phyloP scores from a whole-genome alignment of 805 yeast genomes.

The Ogataea zsoltii region DNA sequence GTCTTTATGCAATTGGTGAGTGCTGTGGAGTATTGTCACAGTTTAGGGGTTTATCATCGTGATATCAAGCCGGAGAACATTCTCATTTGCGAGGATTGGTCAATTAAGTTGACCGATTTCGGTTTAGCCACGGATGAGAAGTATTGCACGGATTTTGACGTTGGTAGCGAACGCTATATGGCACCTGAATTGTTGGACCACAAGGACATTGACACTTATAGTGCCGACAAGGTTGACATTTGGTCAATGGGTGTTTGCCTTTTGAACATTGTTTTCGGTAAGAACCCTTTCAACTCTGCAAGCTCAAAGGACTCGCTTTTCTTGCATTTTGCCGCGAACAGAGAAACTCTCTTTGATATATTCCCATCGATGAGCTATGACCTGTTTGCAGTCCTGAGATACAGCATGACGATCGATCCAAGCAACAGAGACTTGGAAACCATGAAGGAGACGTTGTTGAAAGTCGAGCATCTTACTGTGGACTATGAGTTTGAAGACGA shows the following conservation, averaged over 20 bases:
- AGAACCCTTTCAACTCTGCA: slow-evolving; percentile 84
- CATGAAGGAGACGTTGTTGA: slow-evolving; percentile 60
- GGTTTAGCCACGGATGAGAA: slow-evolving; percentile 56
- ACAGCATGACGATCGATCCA: slow-evolving; percentile 82
- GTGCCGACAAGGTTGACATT: slow-evolving; percentile 79
- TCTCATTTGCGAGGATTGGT: slow-evolving; percentile 54
- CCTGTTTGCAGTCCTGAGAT: slow-evolving; percentile 79
- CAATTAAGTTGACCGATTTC: slow-evolving; percentile 58
- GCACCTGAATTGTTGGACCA: slow-evolving; percentile 86
- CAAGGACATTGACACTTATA: slow-evolving; percentile 55
- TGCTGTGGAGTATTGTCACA: slow-evolving; percentile 54
- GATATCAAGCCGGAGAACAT: slow-evolving; percentile 62
- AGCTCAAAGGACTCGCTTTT: slow-evolving; percentile 75
- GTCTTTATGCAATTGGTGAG: slow-evolving; percentile 50
- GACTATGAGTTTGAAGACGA: slow-evolving; percentile 65
- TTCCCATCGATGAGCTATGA: slow-evolving; percentile 88
- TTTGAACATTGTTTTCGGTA: slow-evolving; percentile 81
- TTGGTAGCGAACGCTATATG: slow-evolving; percentile 91
- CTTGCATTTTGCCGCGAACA: slow-evolving; percentile 78
- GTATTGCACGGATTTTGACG: slow-evolving; percentile 71
- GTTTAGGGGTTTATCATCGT: slow-evolving; percentile 50
- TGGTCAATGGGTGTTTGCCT: slow-evolving; percentile 90
- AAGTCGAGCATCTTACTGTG: slow-evolving; percentile 69
- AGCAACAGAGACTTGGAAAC: slow-evolving; percentile 67
- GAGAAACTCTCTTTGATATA: slow-evolving; percentile 89